Evolutionary conservation across 257 asterid genomes (phyloP).

Genomic region (Scutellaria baicalensis): DNA sequence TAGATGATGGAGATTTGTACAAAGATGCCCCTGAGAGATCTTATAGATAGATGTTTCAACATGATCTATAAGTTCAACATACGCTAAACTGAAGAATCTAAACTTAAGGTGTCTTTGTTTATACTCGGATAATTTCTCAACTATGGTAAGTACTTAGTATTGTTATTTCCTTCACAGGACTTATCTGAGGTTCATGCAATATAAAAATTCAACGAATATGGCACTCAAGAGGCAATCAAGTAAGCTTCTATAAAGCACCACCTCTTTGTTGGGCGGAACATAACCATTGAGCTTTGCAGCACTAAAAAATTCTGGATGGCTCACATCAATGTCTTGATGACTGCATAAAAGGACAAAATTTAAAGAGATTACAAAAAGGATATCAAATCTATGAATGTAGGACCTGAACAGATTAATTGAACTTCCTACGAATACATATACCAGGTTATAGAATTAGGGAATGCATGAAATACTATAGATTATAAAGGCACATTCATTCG

Average conservation of each 20-base stretch:
- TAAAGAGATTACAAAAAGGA: constrained; percentile 1
- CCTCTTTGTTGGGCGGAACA: constrained; percentile 93
- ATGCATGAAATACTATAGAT: neutral
- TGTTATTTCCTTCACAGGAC: neutral
- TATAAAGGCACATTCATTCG: neutral
- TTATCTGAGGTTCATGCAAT: neutral
- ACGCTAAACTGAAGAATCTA: neutral
- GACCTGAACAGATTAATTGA: neutral
- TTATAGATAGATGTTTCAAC: too few species aligned
- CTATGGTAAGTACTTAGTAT: neutral
- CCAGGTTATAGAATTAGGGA: neutral
- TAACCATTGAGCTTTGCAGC: constrained; percentile 85
- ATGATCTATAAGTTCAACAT: too few species aligned
- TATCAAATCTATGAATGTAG: constrained; percentile 1
- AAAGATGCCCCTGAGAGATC: too few species aligned
- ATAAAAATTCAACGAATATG: neutral
- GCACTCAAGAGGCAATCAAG: constrained; percentile 5
- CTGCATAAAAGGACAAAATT: constrained; percentile 37
- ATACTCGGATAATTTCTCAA: neutral
- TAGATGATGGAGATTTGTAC: neutral
- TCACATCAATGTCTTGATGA: constrained; percentile 85
- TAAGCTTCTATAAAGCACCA: constrained; percentile 14
- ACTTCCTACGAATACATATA: neutral
- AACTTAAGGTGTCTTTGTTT: neutral
- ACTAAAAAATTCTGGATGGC: constrained; percentile 91